Base-by-base conservation (phyloP, 208 protist genomes). In the Phytomonas sp. region DNA sequence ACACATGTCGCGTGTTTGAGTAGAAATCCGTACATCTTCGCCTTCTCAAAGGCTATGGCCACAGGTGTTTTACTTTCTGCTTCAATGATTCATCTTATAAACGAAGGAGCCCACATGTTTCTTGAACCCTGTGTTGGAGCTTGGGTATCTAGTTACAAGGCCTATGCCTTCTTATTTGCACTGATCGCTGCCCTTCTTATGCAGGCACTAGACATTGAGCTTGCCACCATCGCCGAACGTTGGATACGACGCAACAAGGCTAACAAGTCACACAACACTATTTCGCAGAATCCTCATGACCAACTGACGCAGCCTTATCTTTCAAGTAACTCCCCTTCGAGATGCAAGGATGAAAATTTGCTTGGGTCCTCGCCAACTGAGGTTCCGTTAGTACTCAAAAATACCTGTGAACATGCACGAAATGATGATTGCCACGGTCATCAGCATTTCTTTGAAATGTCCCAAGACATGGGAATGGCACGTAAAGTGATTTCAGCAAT, bases 41-140 rank as follows among this genome's bases (percentile, higher is more conserved):
- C 78, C 9, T 30, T 88, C 26, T 78, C 71, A 20, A 91, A 91
- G 73, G 75, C 78, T 0, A 64, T 71, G 1, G 78, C 80, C 15
- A 88, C 83, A 13, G 86, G 86, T 23, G 86, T 92, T 29, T 66
- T 92, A 60, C 68, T 92, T 43, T 73, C 83, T 11, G 83, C 88
- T 0, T 72, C 86, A 15, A 68, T 66, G 37, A 82, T 92, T 32
- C 78, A 84, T 73, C 72, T 92, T 20, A 83, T 92, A 40, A 76
- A 85, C 68, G 77, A 88, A 36, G 70, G 68, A 37, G 63, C 67
- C 6, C 66, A 70, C 60, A 63, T 62, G 4, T 81, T 91, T 62
- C 4, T 63, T 32, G 76, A 84, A 71, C 65, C 75, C 2, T 91
- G 85, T 62, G 69, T 91, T 17, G 63, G 72, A 26, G 20, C 36